Evolutionary conservation across 2,329 filamentous ascomycete genomes (phyloP), one percentile per base, ranked within the genome.

Genomic region (Trichoderma hamatum): DNA sequence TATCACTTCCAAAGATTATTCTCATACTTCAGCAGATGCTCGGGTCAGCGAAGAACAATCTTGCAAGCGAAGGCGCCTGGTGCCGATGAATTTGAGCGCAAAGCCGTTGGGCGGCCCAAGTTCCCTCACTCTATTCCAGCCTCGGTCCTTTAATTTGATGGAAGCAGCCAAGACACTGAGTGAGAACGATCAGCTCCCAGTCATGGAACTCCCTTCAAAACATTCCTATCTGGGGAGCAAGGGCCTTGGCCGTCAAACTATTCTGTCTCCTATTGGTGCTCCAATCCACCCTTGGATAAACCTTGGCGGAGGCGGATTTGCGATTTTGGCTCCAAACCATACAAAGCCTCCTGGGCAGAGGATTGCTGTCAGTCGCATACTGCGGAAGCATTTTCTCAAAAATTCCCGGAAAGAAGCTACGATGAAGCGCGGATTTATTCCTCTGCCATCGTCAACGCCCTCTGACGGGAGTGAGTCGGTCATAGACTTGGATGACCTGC

Each of bases 261-360:
- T 80, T 30, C 73, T 69, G 59, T 75, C 75, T 14, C 59, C 74
- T 5, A 7, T n/a, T 3, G 71, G 59, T 14, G 14, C 59, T 24
- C 62, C 78, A 5, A 76, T 75, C 56, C 73, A 72, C 14, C 70
- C 73, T 26, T 24, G 77, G 28, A 24, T 72, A 21, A 72, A 75
- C 16, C 63, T 68, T 2, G 69, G 70, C 5, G 68, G 69, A 11
- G 70, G 72, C 7, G 67, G 68, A 4, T 81, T 84, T 67, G 70
- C 70, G 21, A 76, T 72, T 34, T 49, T 73, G 3, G 62, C 70
- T 14, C 73, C 72, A 26, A 75, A 74, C 14, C 66, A 68, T 2
- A 73, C 11, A n/a, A 49, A 84, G 1, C 81, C 83, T 1, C 75
- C 76, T 5, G 85, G 84, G 0, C 82, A 80, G 36, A 80, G 82